A percentile compares a stretch with the other conserved stretches of the same genome.
These are phyloP conservation scores for Marasmius tenuissimus DNA, from an alignment of 1,284 basidiomycete species.

Conservation along the genomic window DNA sequence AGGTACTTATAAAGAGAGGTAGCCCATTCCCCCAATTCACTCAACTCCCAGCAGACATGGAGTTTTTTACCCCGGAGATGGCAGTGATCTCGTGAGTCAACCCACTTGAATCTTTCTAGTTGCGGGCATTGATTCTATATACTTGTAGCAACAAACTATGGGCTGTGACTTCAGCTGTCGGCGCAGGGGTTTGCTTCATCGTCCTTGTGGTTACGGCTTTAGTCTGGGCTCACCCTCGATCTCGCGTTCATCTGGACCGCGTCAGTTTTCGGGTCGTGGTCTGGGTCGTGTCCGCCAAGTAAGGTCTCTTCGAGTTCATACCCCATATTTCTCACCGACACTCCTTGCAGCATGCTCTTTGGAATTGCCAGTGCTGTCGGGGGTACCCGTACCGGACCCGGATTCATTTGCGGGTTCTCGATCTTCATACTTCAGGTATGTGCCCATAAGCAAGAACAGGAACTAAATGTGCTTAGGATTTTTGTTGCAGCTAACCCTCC, in stretches of 20 bases:
- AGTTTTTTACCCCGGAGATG: conserved; percentile 13
- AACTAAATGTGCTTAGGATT: not conserved
- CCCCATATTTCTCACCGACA: not conserved
- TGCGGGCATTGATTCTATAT: not conserved
- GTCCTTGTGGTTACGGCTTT: conserved; percentile 17
- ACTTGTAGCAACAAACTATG: conserved; percentile 17
- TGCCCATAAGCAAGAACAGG: not conserved
- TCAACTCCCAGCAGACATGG: conserved; percentile 1
- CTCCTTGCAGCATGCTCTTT: conserved; percentile 17
- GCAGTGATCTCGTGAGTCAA: conserved; percentile 14
- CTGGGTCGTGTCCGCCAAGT: conserved; percentile 19
- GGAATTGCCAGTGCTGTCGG: conserved; percentile 18
- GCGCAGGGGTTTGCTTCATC: conserved; percentile 19
- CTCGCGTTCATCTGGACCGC: conserved; percentile 18
- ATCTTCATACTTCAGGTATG: conserved; percentile 20
- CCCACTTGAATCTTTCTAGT: not conserved
- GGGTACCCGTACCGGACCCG: conserved; percentile 13
- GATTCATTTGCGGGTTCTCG: conserved; percentile 19
- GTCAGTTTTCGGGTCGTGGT: conserved; percentile 21
- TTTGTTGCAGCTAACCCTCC: conserved; percentile 16
- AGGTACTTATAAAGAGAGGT: not conserved
- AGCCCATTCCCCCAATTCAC: not conserved
- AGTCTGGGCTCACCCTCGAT: conserved; percentile 16
- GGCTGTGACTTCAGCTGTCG: conserved; percentile 19
- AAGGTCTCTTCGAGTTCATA: not conserved